Evolutionary conservation across 1,284 basidiomycete genomes (phyloP), one percentile per base, ranked within the genome.

Genomic region (Sanghuangporus weigelae): DNA sequence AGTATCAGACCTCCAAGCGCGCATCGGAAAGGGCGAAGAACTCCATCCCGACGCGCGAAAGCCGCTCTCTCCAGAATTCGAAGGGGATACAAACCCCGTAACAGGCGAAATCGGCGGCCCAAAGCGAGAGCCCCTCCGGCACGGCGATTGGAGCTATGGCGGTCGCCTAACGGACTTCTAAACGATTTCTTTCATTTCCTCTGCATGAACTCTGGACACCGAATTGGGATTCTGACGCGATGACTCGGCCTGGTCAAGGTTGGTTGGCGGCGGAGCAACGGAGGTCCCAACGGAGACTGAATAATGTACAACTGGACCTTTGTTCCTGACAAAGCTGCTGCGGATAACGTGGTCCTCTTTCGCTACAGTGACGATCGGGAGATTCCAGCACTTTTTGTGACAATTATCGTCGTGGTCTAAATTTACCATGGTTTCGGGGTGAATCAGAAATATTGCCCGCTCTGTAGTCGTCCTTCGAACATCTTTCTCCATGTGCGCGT

Each of bases 71-170:
- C 78, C 87, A 6, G 86, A 88, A 65, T 92, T 92, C 69, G 82
- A 86, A 59, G 91, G 89, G 19, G 86, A 92, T 51, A 75, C 81
- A 21, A 92, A 93, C 69, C 90, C 90, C 1, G 69, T 67, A 1
- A 93, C 91, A 1, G 91, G 91, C 19, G 90, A 93, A 73, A 76
- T 80, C 60, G 89, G 87, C 2, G 90, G 90, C 0, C 90, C 90
- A 36, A 92, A 92, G 75, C 78, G 77, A 39, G 91, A 93, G 71
- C 90, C 90, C 6, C 83, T 91, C 8, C 72, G 77, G 53, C 79
- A 81, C 62, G 88, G 88, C 3, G 90, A 93, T 69, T 93, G 90
- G 90, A 93, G 90, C 69, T 89, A 87, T 77, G 90, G 90, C 70
- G 90, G 90, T 21, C 80, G 90, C 16, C 90, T 91, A 14, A 89